These are phyloP conservation scores for Cephalotrichum gorgonifer DNA, from an alignment of 2,329 filamentous ascomycete species.

Conservation along the genomic window DNA sequence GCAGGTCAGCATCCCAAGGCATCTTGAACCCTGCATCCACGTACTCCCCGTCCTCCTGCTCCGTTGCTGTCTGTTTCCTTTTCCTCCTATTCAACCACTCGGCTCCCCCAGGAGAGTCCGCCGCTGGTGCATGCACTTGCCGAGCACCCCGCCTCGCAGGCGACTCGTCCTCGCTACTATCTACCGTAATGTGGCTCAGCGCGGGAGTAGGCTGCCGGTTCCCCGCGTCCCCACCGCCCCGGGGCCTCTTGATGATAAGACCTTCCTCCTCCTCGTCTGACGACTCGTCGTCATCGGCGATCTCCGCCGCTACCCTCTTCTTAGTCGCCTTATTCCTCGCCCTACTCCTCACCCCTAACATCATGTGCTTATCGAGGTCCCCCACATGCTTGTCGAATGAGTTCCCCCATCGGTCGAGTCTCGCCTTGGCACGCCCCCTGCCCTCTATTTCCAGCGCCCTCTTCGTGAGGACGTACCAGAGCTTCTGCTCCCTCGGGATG, in stretches of 20 bases:
- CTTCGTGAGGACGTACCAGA: slow-evolving; percentile 18
- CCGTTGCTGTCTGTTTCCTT: background rate
- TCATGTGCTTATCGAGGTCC: slow-evolving; percentile 11
- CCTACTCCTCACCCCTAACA: background rate
- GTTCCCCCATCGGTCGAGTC: slow-evolving; percentile 9
- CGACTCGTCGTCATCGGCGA: background rate
- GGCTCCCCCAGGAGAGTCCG: background rate
- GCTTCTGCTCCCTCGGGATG: slow-evolving; percentile 14
- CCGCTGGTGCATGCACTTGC: background rate
- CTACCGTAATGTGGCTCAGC: background rate
- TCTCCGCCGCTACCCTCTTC: background rate
- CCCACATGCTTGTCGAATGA: slow-evolving; percentile 18
- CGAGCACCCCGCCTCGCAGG: background rate
- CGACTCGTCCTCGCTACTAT: background rate
- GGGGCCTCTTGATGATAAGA: background rate
- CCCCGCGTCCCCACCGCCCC: background rate
- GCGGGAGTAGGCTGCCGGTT: background rate
- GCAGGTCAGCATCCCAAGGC: background rate
- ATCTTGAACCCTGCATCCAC: background rate
- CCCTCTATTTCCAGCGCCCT: slow-evolving; percentile 13
- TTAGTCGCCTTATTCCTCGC: background rate
- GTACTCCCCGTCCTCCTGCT: background rate
- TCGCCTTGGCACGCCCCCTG: slow-evolving; percentile 6
- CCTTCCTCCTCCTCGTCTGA: background rate
- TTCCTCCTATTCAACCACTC: background rate